Conservation (phyloP, 345 rosid species). For the Murraya paniculata region DNA sequence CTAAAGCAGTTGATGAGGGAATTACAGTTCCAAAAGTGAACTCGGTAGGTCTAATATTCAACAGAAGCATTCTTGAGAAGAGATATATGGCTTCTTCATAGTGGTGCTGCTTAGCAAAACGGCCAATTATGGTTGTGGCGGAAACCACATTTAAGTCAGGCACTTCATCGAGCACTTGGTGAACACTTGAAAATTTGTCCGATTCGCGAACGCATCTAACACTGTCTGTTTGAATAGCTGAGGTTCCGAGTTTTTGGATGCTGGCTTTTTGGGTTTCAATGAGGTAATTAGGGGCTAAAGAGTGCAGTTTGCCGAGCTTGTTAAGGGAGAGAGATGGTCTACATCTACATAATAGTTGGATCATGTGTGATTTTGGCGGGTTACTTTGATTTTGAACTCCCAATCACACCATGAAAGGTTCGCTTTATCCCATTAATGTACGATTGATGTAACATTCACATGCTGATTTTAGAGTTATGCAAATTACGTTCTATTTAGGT, state of each 20-base stretch:
- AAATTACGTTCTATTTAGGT: too few relatives aligned
- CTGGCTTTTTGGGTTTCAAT: not conserved
- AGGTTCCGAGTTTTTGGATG: not conserved
- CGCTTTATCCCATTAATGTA: too few relatives aligned
- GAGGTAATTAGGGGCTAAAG: not conserved
- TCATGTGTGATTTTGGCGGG: not conserved
- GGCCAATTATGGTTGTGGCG: slow-evolving; percentile 53
- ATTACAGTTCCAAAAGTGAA: slow-evolving; percentile 71
- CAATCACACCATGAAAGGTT: too few relatives aligned
- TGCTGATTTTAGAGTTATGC: too few relatives aligned
- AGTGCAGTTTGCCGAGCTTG: not conserved
- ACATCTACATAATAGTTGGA: not conserved
- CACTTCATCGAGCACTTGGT: slow-evolving; percentile 52
- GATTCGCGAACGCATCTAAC: not conserved
- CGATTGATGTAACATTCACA: too few relatives aligned
- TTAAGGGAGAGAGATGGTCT: not conserved
- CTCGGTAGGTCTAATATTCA: slow-evolving; percentile 61
- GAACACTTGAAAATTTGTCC: slow-evolving; percentile 18
- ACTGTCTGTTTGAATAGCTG: not conserved
- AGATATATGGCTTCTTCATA: slow-evolving; percentile 43
- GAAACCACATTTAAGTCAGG: slow-evolving; percentile 49
- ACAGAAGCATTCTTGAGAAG: slow-evolving; percentile 48
- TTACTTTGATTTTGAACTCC: too few relatives aligned
- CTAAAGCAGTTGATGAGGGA: slow-evolving; percentile 40
- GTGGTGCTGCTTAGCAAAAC: slow-evolving; percentile 35